Evolutionary conservation across 345 rosid genomes (phyloP).

Genomic region (Gossypium arboreum): DNA sequence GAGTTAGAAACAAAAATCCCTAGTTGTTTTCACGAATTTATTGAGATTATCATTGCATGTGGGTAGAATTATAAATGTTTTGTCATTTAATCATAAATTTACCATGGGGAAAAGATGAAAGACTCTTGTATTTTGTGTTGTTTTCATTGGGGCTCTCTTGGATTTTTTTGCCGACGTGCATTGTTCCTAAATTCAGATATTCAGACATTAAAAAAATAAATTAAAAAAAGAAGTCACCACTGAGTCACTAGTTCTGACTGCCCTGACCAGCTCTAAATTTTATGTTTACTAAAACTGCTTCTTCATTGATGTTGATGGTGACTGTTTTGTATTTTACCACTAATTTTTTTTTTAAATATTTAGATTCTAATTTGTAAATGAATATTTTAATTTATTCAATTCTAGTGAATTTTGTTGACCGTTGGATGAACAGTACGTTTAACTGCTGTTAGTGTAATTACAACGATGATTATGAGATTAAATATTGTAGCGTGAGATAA

Average conservation of each 20-base stretch:
- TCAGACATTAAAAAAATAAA: too few species aligned
- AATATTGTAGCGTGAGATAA: rapidly evolving
- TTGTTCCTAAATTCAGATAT: neutral
- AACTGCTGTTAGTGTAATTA: too few species aligned
- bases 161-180: neutral
- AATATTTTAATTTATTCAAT: too few species aligned
- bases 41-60: neutral
- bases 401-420: too few species aligned
- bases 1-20: too few species aligned
- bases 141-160: neutral
- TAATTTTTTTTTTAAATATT: too few species aligned
- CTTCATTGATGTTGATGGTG: too few species aligned
- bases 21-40: neutral
- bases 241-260: neutral
- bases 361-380: too few species aligned
- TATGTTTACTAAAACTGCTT: neutral
- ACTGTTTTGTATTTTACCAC: too few species aligned
- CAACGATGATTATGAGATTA: rapidly evolving
- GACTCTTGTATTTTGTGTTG: neutral
- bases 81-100: neutral
- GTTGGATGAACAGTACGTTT: too few species aligned
- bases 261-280: slow-evolving; percentile 5
- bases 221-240: too few species aligned
- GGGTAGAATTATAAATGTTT: neutral
- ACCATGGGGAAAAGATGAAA: neutral